A percentile compares a stretch with the other conserved stretches of the same genome.
Conservation (phyloP, 176 grass and related monocot species). For the Calamus simplicifolius region DNA sequence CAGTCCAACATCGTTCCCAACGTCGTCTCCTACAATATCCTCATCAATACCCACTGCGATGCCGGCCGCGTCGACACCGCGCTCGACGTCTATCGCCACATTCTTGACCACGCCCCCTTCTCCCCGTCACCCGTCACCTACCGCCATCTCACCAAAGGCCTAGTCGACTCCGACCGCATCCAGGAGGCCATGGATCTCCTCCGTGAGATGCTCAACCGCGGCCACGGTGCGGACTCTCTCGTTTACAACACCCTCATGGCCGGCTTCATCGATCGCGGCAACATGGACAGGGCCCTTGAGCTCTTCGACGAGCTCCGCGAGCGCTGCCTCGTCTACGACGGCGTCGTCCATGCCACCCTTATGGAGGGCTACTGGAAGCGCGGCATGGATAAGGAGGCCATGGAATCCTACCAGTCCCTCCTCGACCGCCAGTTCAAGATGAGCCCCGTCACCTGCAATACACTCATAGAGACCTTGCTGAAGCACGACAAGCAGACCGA, state of each 20-base stretch:
- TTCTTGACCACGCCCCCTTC: slow-evolving; percentile 32
- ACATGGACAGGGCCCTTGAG: slow-evolving; percentile 39
- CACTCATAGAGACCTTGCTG: slow-evolving; percentile 37
- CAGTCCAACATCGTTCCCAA: slow-evolving; percentile 38
- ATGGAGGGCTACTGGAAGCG: slow-evolving; percentile 54
- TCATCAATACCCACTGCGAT: slow-evolving; percentile 42
- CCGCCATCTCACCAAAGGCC: slow-evolving; percentile 51
- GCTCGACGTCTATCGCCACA: slow-evolving; percentile 32
- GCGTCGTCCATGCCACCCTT: slow-evolving; percentile 42
- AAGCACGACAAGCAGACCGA: slow-evolving; percentile 37
- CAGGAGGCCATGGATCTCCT: slow-evolving; percentile 36
- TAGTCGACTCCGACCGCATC: slow-evolving; percentile 34
- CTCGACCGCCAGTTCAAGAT: slow-evolving; percentile 48
- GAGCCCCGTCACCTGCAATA: slow-evolving; percentile 43
- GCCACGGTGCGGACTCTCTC: slow-evolving; percentile 43
- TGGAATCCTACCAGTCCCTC: slow-evolving; percentile 49
- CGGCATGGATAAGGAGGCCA: slow-evolving; percentile 43
- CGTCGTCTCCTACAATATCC: slow-evolving; percentile 57
- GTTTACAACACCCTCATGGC: slow-evolving; percentile 55
- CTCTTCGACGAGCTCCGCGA: slow-evolving; percentile 53
- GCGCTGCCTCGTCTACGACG: slow-evolving; percentile 52
- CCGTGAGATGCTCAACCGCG: slow-evolving; percentile 37
- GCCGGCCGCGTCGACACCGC: slow-evolving; percentile 26
- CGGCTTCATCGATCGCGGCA: slow-evolving; percentile 31
- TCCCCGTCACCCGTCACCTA: slow-evolving; percentile 35